A percentile compares a stretch with the other conserved stretches of the same genome.
Conservation (phyloP, 345 rosid species). For the Aquilaria malaccensis region DNA sequence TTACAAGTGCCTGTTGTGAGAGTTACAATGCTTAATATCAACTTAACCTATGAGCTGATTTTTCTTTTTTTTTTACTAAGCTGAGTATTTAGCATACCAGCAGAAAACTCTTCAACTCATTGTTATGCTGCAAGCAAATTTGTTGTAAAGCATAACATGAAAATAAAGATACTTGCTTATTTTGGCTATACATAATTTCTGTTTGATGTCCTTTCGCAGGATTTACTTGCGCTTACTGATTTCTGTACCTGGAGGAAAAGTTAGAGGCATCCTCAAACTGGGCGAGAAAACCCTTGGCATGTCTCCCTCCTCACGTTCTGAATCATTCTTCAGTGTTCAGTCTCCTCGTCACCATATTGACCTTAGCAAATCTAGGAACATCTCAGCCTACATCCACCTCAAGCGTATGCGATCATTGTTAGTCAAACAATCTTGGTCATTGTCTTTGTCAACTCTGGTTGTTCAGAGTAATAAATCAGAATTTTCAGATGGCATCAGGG, state of each 20-base stretch:
- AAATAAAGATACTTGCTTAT: neutral
- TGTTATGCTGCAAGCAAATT: neutral
- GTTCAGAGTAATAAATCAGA: constrained; percentile 37
- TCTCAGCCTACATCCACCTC: constrained; percentile 63
- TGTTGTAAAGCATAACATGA: neutral
- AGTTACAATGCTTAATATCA: no score
- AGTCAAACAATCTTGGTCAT: constrained; percentile 86
- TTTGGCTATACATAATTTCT: neutral
- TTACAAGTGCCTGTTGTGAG: no score
- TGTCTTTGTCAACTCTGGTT: constrained; percentile 53
- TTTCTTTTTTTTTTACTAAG: no score
- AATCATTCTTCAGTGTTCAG: constrained; percentile 54
- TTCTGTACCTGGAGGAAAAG: constrained; percentile 75
- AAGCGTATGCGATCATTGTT: constrained; percentile 55
- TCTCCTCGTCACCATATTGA: constrained; percentile 53
- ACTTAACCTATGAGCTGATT: no score
- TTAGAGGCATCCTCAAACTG: constrained; percentile 57
- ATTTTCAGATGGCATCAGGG: constrained; percentile 32
- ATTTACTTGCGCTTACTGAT: constrained; percentile 85
- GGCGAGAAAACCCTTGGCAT: constrained; percentile 58
- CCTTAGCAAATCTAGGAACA: constrained; percentile 49
- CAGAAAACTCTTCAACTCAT: neutral
- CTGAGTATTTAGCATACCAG: no score
- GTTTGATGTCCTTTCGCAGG: constrained; percentile 35
- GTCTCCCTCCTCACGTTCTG: constrained; percentile 62